These are phyloP conservation scores for Mycena amicta DNA, from an alignment of 768 basidiomycete species.

Conservation along the genomic window DNA sequence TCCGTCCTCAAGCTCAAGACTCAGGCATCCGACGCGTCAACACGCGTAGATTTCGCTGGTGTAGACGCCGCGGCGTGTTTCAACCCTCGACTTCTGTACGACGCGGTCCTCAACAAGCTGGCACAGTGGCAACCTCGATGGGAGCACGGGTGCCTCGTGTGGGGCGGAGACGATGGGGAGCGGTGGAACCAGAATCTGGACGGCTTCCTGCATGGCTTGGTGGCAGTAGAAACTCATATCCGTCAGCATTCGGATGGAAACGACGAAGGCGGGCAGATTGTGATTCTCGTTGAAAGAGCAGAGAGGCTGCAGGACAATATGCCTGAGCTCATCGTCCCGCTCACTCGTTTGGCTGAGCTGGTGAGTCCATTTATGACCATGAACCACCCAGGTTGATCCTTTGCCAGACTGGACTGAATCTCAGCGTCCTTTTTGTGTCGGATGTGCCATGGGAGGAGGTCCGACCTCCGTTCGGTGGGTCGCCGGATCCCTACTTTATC, in stretches of 20 bases:
- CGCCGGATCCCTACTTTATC: conserved; percentile 73
- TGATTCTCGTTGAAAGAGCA: conserved; percentile 67
- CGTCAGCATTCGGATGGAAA: conserved; percentile 18
- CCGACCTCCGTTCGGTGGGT: conserved; percentile 66
- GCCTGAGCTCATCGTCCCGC: conserved; percentile 68
- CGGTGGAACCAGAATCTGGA: conserved; percentile 70
- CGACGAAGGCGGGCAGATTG: conserved; percentile 39
- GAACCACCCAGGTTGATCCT: conserved; percentile 1
- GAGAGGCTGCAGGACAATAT: conserved; percentile 65
- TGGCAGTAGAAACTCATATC: conserved; percentile 37
- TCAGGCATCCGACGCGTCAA: conserved; percentile 26
- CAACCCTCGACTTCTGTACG: conserved; percentile 63
- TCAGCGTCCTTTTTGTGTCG: conserved; percentile 67
- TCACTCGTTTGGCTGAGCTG: conserved; percentile 72
- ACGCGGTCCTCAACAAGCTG: conserved; percentile 63
- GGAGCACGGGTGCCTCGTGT: conserved; percentile 64
- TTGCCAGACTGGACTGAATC: conserved; percentile 58
- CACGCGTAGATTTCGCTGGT: conserved; percentile 42
- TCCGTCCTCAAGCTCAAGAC: conserved; percentile 36
- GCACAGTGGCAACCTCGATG: conserved; percentile 58
- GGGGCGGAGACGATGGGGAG: conserved; percentile 45
- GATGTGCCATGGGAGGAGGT: conserved; percentile 72
- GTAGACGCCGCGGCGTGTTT: conserved; percentile 65
- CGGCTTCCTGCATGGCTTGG: conserved; percentile 68
- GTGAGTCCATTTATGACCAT: conserved; percentile 40